phyloP scores from a whole-genome alignment of 768 basidiomycete genomes.

The Tulasnella calospora region DNA sequence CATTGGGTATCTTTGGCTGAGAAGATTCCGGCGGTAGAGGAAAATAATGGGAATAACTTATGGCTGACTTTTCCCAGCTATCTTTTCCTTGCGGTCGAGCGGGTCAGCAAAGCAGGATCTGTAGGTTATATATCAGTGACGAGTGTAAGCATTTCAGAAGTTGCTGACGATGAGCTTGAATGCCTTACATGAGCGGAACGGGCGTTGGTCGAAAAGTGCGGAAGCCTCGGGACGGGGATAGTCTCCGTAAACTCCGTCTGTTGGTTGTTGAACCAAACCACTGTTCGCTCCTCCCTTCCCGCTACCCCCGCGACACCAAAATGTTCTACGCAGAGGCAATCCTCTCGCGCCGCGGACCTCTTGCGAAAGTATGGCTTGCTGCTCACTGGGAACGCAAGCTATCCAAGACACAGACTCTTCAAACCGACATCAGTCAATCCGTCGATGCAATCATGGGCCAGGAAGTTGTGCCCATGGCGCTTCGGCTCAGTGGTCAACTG shows the following conservation, averaged over 20 bases:
- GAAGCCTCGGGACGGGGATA: background rate
- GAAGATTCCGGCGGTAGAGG: background rate
- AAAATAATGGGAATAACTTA: background rate
- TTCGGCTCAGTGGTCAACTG: constrained; percentile 93
- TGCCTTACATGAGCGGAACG: background rate
- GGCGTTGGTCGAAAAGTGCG: constrained; percentile 4
- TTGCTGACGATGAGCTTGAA: background rate
- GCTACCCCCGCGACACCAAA: constrained; percentile 17
- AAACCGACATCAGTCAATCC: constrained; percentile 91
- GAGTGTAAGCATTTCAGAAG: background rate
- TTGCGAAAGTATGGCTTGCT: constrained; percentile 98
- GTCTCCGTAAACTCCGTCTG: background rate
- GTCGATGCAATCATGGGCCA: constrained; percentile 93
- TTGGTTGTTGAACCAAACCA: constrained; percentile 23
- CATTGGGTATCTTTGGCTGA: background rate
- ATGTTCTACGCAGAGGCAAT: constrained; percentile 91
- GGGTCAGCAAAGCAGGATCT: background rate
- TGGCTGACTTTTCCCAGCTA: background rate
- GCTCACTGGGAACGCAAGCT: constrained; percentile 98
- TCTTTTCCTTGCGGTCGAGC: background rate
- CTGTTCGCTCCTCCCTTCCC: background rate
- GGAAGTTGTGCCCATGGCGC: constrained; percentile 81
- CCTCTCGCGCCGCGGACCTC: constrained; percentile 84
- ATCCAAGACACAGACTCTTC: constrained; percentile 88
- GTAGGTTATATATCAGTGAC: background rate